A percentile compares a stretch with the other conserved stretches of the same genome.
Evolutionary conservation across 2,329 filamentous ascomycete species (phyloP).

Genomic region (Sclerotinia trifoliorum): DNA sequence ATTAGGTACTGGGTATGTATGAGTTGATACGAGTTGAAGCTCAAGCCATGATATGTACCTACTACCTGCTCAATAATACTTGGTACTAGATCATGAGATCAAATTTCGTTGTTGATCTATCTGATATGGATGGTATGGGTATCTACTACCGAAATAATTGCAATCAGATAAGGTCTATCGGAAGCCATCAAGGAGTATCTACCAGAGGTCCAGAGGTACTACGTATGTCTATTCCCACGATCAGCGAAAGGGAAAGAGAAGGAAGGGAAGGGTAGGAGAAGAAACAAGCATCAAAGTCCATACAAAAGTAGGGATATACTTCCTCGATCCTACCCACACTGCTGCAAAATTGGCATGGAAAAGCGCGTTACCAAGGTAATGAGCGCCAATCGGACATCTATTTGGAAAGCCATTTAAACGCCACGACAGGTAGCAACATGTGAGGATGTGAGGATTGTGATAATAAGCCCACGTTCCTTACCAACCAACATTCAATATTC

Average conservation of each 20-base stretch:
- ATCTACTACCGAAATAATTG: neutral
- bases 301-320: neutral
- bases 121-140: neutral
- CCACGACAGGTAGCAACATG: conserved; percentile 9
- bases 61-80: neutral
- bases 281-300: neutral
- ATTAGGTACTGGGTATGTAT: neutral
- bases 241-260: no score
- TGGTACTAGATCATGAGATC: conserved; percentile 2
- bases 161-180: neutral
- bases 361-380: conserved; percentile 1
- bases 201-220: neutral
- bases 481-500: neutral
- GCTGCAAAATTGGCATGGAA: neutral
- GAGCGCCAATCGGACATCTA: conserved; percentile 1
- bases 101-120: neutral
- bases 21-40: conserved; percentile 1
- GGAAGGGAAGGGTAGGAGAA: neutral
- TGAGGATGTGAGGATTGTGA: neutral
- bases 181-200: neutral
- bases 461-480: conserved; percentile 4
- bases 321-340: neutral
- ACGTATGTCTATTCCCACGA: neutral
- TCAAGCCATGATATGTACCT: neutral
- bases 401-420: conserved; percentile 5